Base-by-base conservation (phyloP, 306 rosid genomes). In the Fagus sylvatica region DNA sequence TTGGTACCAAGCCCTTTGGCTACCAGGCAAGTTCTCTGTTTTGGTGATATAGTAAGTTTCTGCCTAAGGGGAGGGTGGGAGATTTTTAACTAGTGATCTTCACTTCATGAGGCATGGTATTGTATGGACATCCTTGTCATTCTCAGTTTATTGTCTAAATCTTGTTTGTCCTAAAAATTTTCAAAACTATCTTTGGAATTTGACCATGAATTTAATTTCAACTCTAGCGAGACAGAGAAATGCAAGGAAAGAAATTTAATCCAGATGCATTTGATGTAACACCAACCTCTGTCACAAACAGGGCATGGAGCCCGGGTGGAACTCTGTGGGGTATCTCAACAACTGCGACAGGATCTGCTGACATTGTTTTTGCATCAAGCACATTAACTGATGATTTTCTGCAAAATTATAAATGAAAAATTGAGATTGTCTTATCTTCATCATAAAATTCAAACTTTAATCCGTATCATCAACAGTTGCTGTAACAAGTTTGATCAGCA, bases 281-380 rank as follows among this genome's bases (percentile, higher is more conserved):
- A 76, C 95, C 75, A 71, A 94, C 98, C 97, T 94, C 93, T 34
- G 97, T 83, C 43, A 94, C 92, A 75, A 92, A 94, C 85, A 92
- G 87, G 76, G 97, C 97, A 83, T 92, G 98, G 77, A 94, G 89
- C 66, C 98, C 97, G 19, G 86, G 87, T 36, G 98, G 98, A 85
- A 94, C 97, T 87, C 97, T 83, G 3, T 84, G 86, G 4, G 93
- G 98, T 85, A 94, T 84, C 65, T 94, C 93, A 43, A 94, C 89
- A 60, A 92, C 88, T 17, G 97, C 98, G 72, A 94, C 90, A 10
- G 97, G 98, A 53, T 94, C 93, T 32, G 89, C 28, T 74, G 98
- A 90, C 98, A 92, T 89, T 73, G 97, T 94, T 87, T 89, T 90
- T 32, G 97, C 98, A 83, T 94, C 89, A 32, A 92, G 61, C 48